A percentile compares a stretch with the other conserved stretches of the same genome.
Conservation (phyloP, 2,329 filamentous ascomycete species). For the Pseudogymnoascus sp. region DNA sequence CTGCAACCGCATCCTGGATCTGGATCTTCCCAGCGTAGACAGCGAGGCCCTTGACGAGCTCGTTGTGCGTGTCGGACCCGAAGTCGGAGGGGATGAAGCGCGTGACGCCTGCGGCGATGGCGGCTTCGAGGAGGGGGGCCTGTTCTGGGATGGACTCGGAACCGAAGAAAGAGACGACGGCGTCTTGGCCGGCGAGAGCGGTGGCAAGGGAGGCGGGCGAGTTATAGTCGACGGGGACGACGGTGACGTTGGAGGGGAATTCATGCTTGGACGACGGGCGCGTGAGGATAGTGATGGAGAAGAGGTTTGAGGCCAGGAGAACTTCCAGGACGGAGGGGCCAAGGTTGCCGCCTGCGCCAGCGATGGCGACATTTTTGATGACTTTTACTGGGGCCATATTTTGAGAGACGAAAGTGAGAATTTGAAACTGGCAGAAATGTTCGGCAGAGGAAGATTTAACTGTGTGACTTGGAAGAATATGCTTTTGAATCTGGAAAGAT, state of each 20-base stretch:
- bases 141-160: slow-evolving; percentile 35
- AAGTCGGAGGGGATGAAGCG: slow-evolving; percentile 58
- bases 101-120: slow-evolving; percentile 50
- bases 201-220: slow-evolving; percentile 34
- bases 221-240: slow-evolving; percentile 40
- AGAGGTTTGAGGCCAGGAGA: slow-evolving; percentile 22
- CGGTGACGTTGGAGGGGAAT: slow-evolving; percentile 31
- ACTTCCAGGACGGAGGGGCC: slow-evolving; percentile 21
- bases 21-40: slow-evolving; percentile 45
- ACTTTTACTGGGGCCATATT: background rate
- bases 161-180: slow-evolving; percentile 44
- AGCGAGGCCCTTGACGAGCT: slow-evolving; percentile 37
- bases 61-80: slow-evolving; percentile 33
- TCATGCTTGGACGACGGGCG: slow-evolving; percentile 33
- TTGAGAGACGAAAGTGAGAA: background rate
- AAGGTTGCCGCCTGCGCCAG: slow-evolving; percentile 27
- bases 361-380: slow-evolving; percentile 32
- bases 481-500: background rate
- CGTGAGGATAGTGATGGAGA: slow-evolving; percentile 45
- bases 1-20: slow-evolving; percentile 34
- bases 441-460: background rate
- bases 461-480: background rate
- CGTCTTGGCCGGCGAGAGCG: slow-evolving; percentile 51
- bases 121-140: slow-evolving; percentile 47
- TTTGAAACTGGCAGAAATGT: background rate